These are phyloP conservation scores for Clonostachys rosea DNA, from an alignment of 2,329 filamentous ascomycete species.

Conservation along the genomic window DNA sequence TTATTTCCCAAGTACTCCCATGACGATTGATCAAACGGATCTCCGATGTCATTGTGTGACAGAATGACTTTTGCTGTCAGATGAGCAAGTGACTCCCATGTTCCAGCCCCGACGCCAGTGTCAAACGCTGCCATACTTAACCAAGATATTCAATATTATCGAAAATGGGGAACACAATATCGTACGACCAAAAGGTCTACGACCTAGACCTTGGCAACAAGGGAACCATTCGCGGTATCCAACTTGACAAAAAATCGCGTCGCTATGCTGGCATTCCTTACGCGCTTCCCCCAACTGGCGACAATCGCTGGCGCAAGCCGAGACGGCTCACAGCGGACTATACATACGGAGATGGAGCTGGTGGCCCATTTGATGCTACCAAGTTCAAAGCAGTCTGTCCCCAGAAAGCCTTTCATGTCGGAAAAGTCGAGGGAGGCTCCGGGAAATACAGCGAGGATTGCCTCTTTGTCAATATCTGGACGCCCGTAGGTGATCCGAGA, in stretches of 20 bases:
- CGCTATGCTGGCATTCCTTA: slow-evolving; percentile 29
- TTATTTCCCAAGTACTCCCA: too few relatives aligned
- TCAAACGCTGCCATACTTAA: too few relatives aligned
- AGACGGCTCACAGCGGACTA: slow-evolving; percentile 18
- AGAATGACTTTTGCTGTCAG: too few relatives aligned
- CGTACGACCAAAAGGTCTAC: slow-evolving; percentile 14
- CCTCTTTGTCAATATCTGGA: slow-evolving; percentile 40
- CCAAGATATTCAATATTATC: background rate
- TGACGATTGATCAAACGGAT: too few relatives aligned
- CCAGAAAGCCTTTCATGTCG: slow-evolving; percentile 23
- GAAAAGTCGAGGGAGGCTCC: slow-evolving; percentile 13
- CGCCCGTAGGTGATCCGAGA: slow-evolving; percentile 18
- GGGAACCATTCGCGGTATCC: slow-evolving; percentile 22
- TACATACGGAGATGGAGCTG: slow-evolving; percentile 15
- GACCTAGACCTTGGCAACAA: slow-evolving; percentile 14
- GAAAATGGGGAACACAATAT: slow-evolving; percentile 17
- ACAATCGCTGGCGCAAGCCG: slow-evolving; percentile 30
- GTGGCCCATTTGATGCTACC: slow-evolving; percentile 26
- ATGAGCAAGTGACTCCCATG: too few relatives aligned
- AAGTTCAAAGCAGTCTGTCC: slow-evolving; percentile 28
- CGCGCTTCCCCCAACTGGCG: slow-evolving; percentile 27
- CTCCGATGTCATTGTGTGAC: too few relatives aligned
- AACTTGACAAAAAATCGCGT: slow-evolving; percentile 24
- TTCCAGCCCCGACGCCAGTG: too few relatives aligned
- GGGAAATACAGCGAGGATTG: slow-evolving; percentile 34